Evolutionary conservation across 2,329 filamentous ascomycete genomes (phyloP), one percentile per base, ranked within the genome.

Genomic region (Epichloe festucae): DNA sequence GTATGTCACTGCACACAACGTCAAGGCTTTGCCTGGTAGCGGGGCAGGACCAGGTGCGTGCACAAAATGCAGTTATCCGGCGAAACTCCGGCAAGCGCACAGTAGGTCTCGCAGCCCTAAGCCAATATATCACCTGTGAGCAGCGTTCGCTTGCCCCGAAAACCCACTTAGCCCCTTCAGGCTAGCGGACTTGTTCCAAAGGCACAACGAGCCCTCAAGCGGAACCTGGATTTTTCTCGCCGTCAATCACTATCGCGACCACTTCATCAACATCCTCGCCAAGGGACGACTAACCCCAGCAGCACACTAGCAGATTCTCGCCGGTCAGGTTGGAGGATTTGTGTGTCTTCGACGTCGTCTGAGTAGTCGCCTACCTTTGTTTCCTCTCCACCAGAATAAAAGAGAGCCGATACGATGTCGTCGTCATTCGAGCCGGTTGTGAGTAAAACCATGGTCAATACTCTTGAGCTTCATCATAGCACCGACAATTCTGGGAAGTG

Each of bases 391-490:
- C 55, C 60, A 57, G 56, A 56, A 42, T 17, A 49, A 61, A 61
- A 59, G 64, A 63, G 61, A 68, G 66, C 70, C 65, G 61, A 59
- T 63, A 79, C 75, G 69, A 83, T 84, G 80, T 83, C 80, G 70
- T 78, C 76, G 67, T 54, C 53, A 50, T 84, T 84, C 73, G 81
- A 84, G 76, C 70, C 73, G 72, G 79, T 82, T 76, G 81, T 84
- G 74, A 83, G 81, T 84, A 65, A 51, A 48, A 46, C 41, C 31
- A 47, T 31, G 31, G 31, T 44, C 46, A 43, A 48, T 14, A n/a
- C 35, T 42, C 39, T 44, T 17, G 23, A 35, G 39, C 40, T 48
- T 48, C 46, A 53, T 56, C 52, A 48, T 49, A 17, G 40, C 49
- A 44, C 45, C 53, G 42, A 52, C 23, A 39, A 50, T 38, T 44